Evolutionary conservation across 495 filamentous ascomycete genomes (phyloP), one percentile per base, ranked within the genome.

Genomic region (Xylaria longipes): DNA sequence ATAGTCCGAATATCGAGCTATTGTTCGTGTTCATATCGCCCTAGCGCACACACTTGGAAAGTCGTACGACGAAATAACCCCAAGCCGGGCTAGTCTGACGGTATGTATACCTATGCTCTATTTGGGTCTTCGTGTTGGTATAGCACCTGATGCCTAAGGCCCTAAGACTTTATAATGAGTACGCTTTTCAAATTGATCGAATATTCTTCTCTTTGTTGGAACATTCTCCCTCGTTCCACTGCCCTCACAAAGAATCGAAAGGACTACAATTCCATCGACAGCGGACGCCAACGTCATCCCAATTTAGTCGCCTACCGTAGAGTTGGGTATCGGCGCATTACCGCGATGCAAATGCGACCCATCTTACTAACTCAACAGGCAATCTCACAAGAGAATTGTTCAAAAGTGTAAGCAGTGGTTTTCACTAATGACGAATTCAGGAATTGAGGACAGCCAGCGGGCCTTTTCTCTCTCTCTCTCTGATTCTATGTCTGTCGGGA

Each of bases 121-220:
- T 68, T 68, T 68, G 52, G 52, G 25, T 46, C 52, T 50, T 68
- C 66, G 66, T 68, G 66, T 68, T 68, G 27, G 22, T 45, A 31
- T 52, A 22, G 45, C 63, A 66, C 63, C 63, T 52, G 45, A 66
- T 31, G 9, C 20, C 62, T 31, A 33, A 29, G 25, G 3, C 57
- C 20, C 62, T 31, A 33, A 29, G 25, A 9, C 57, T 37, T 11
- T 35, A 12, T 11, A 37, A 57, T 20, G 37, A 52, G 17, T 33
- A 45, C 62, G 25, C 35, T 62, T 62, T 37, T 5, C 14, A 35
- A 58, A 17, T 33, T 52, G 48, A 27, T 52, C 3, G 50, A 33
- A n/a, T 35, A 35, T 17, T 58, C 15, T 58, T 58, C 29, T 58
- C 56, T 58, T n/a, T 35, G 20, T 58, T 20, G 20, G 8, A 14